Conservation (phyloP, 441 rosid species). For the Mallotus japonicus region DNA sequence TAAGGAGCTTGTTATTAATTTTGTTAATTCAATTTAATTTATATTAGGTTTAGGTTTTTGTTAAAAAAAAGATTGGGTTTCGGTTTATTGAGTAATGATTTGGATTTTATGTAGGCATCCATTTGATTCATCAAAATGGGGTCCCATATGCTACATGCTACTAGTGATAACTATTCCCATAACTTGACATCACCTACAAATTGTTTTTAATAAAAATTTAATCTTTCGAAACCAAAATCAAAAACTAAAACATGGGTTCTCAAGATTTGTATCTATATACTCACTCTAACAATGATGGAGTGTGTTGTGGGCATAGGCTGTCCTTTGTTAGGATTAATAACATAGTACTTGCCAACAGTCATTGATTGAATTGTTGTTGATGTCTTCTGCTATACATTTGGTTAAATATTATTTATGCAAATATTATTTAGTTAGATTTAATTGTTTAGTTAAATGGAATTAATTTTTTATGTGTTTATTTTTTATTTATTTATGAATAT, state of each 20-base stretch:
- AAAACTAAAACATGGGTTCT: background rate
- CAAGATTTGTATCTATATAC: background rate
- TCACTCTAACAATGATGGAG: constrained; percentile 61
- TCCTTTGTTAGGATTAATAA: constrained; percentile 61
- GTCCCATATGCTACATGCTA: constrained; percentile 61
- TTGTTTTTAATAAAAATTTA: background rate
- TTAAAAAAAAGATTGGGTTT: no score
- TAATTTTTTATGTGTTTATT: no score
- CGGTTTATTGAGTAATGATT: no score
- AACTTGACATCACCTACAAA: constrained; percentile 61
- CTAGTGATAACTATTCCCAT: constrained; percentile 56
- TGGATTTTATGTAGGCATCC: no score
- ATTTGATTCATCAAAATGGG: no score
- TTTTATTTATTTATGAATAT: no score
- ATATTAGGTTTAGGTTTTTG: no score
- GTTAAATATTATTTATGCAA: constrained; percentile 7
- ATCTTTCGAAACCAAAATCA: background rate
- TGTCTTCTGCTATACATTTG: constrained; percentile 87
- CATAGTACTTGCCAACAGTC: constrained; percentile 69
- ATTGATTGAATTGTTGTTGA: constrained; percentile 52
- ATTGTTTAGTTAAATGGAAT: no score
- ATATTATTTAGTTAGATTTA: no score
- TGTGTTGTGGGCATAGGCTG: constrained; percentile 57
- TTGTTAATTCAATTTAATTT: no score
- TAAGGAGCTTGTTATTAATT: no score